Percentiles rank a stretch among this genome's conserved stretches.
phyloP scores from a whole-genome alignment of 495 filamentous ascomycete genomes.

The Aspergillus egyptiacus region DNA sequence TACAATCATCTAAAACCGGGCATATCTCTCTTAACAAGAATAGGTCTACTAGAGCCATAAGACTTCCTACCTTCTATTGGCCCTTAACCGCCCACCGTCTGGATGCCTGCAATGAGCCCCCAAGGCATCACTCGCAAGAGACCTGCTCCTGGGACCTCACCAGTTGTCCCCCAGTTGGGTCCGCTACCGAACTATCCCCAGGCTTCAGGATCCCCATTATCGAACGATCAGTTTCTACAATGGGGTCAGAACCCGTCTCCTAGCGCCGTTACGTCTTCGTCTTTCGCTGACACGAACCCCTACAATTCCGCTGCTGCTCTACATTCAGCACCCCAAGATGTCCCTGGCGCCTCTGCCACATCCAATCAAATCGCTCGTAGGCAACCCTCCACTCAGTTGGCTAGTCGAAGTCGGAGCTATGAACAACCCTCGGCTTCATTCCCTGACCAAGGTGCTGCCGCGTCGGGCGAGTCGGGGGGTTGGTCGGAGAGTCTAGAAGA shows the following conservation, averaged over 20 bases:
- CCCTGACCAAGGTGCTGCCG: slow-evolving; percentile 38
- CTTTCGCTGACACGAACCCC: slow-evolving; percentile 31
- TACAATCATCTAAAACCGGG: background rate
- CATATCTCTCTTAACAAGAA: no score
- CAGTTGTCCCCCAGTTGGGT: slow-evolving; percentile 44
- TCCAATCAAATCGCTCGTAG: slow-evolving; percentile 65
- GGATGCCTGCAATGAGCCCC: slow-evolving; percentile 32
- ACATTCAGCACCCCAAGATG: slow-evolving; percentile 29
- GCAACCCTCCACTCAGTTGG: slow-evolving; percentile 53
- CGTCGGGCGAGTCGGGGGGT: slow-evolving; percentile 45
- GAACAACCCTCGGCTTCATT: slow-evolving; percentile 45
- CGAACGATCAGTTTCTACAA: slow-evolving; percentile 51
- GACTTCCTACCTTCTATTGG: slow-evolving; percentile 5
- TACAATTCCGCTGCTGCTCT: slow-evolving; percentile 37
- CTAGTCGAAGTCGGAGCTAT: slow-evolving; percentile 41
- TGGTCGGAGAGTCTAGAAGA: slow-evolving; percentile 64
- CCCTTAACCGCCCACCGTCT: slow-evolving; percentile 6
- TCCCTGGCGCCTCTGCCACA: slow-evolving; percentile 40
- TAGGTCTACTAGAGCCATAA: slow-evolving; percentile 5
- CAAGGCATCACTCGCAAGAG: slow-evolving; percentile 57
- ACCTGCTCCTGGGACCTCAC: slow-evolving; percentile 63
- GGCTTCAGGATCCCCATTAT: slow-evolving; percentile 34
- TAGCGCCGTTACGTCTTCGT: slow-evolving; percentile 29
- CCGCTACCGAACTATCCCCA: slow-evolving; percentile 29
- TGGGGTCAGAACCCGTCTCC: slow-evolving; percentile 43